These are phyloP conservation scores for Martiniozyma abietophila DNA, from an alignment of 805 yeast genomes.

Conservation along the genomic window DNA sequence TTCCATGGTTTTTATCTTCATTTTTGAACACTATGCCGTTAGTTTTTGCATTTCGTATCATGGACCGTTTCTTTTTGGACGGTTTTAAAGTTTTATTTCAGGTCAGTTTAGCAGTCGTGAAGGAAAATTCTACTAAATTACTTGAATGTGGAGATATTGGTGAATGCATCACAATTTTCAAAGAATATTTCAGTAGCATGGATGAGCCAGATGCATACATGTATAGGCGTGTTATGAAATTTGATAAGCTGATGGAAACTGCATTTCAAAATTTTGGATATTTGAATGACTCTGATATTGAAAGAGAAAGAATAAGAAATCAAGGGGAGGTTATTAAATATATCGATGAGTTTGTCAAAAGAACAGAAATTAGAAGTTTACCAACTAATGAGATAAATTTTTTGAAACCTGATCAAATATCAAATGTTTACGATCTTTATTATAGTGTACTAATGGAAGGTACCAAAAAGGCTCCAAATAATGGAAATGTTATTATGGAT, in stretches of 20 bases:
- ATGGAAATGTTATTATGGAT: conserved; percentile 58
- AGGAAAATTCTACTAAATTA: conserved; percentile 79
- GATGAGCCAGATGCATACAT: conserved; percentile 63
- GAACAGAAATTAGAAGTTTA: conserved; percentile 82
- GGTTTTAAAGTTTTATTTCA: conserved; percentile 89
- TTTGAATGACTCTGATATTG: conserved; percentile 66
- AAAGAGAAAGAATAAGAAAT: conserved; percentile 57
- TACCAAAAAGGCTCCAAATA: conserved; percentile 54
- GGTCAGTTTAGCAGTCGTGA: conserved; percentile 83
- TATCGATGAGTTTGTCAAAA: conserved; percentile 81
- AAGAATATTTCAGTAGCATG: conserved; percentile 67
- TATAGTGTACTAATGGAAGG: conserved; percentile 63
- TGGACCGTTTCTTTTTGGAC: conserved; percentile 82
- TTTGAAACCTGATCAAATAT: conserved; percentile 46
- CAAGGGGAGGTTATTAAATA: conserved; percentile 75
- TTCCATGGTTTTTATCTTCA: conserved; percentile 93
- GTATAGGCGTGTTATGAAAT: conserved; percentile 62
- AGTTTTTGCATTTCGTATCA: conserved; percentile 82
- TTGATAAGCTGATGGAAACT: conserved; percentile 83
- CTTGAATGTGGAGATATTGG: conserved; percentile 86
- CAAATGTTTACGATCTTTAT: conserved; percentile 76
- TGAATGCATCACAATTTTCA: conserved; percentile 74
- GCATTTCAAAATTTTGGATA: conserved; percentile 86
- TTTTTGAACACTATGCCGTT: conserved; percentile 91
- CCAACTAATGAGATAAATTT: conserved; percentile 52